Evolutionary conservation across 768 basidiomycete species (phyloP), one percentile per base, ranked within the genome.

Genomic region (Tulasnella sp.): DNA sequence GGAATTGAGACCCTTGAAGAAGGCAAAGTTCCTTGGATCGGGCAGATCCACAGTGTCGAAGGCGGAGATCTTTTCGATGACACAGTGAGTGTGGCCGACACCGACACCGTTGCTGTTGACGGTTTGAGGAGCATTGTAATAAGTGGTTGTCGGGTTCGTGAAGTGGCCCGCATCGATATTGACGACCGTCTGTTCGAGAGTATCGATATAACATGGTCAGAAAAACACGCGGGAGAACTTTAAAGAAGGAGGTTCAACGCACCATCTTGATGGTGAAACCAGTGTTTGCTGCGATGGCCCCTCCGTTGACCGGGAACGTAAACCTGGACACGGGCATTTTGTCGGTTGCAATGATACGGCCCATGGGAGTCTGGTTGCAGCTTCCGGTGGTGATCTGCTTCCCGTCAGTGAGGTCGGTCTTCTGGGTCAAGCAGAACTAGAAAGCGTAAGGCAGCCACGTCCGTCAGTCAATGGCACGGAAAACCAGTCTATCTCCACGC

Each of bases 321-420:
- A 76, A 76, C 54, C 54, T 31, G 29, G 52, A 52, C n/a, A 74
- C 67, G 6, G 89, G 88, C 83, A 86, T 85, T 75, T 85, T 85
- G 76, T 83, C 80, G 14, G 82, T 81, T 22, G 86, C 83, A 7
- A 86, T 86, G 79, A 91, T 88, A 71, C 84, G 80, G 78, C 88
- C 88, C 82, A 89, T 89, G 6, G 87, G 86, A 8, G 86, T 85
- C 36, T 87, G 86, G 81, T 90, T 91, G 82, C 89, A 87, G 67
- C 88, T 89, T 40, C 87, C 88, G 40, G 83, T 83, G 22, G 81
- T 80, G 78, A 87, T 84, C 79, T 86, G 88, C 77, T 85, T 81
- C 36, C 88, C 89, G 80, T 89, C 87, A 64, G 89, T 89, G 80
- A 89, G 83, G 17, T 11, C 37, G n/a, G 40, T 42, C n/a, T 70